Conservation (phyloP, 2,329 filamentous ascomycete species). For the Stemphylium vesicarium region DNA sequence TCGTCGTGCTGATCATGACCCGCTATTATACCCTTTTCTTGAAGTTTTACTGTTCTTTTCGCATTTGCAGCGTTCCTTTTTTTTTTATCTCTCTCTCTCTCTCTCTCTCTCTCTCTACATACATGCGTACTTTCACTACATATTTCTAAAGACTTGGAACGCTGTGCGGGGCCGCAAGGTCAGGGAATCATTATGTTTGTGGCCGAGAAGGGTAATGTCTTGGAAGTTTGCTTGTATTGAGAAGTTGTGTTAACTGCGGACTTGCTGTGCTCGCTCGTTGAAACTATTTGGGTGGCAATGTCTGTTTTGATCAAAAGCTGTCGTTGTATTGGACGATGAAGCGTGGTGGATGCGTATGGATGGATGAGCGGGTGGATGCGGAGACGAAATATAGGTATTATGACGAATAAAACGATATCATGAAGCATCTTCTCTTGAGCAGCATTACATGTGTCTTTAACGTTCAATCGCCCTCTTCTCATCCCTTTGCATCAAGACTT, state of each 20-base stretch:
- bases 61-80: conserved; percentile 9
- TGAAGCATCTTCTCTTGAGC: background rate
- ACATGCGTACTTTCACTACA: conserved; percentile 18
- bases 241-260: background rate
- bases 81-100: conserved; percentile 6
- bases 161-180: conserved; percentile 30
- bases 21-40: conserved; percentile 40
- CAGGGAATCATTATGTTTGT: conserved; percentile 13
- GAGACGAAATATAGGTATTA: conserved; percentile 11
- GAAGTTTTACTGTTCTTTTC: conserved; percentile 7
- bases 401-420: conserved; percentile 14
- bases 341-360: background rate
- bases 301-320: conserved; percentile 13
- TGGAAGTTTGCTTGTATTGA: conserved; percentile 1
- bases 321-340: conserved; percentile 2
- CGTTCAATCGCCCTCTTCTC: background rate
- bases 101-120: background rate
- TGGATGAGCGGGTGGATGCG: background rate
- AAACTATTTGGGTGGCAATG: conserved; percentile 7
- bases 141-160: conserved; percentile 27
- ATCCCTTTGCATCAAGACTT: background rate
- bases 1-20: conserved; percentile 27
- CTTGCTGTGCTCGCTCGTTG: conserved; percentile 11
- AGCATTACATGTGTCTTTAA: background rate
- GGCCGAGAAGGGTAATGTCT: conserved; percentile 14